A percentile compares a stretch with the other conserved stretches of the same genome.
Evolutionary conservation across 31 red algal genomes (phyloP).

Genomic region (Bonnemaisonia californica): DNA sequence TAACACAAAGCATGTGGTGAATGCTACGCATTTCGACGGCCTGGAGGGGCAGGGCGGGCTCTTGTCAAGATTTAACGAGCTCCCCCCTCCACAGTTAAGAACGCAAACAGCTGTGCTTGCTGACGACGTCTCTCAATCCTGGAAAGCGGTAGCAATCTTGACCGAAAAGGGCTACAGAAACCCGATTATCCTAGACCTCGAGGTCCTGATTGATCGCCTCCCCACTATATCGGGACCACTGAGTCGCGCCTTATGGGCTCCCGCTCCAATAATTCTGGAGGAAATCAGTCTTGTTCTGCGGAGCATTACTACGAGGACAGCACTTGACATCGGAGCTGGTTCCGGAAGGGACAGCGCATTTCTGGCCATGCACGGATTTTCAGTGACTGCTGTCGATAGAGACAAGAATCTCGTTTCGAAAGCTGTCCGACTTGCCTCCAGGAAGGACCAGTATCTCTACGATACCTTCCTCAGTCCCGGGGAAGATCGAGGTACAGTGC

Average conservation of each 20-base stretch:
- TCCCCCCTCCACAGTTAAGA: conserved; percentile 21
- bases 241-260: conserved; percentile 34
- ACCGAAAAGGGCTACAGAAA: conserved; percentile 3
- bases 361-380: conserved; percentile 16
- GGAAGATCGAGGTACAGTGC: conserved; percentile 3
- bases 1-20: background rate
- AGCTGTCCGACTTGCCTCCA: background rate
- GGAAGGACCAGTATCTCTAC: background rate
- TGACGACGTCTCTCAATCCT: background rate
- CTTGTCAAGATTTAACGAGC: conserved; percentile 23
- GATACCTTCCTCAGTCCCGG: background rate
- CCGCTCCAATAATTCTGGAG: conserved; percentile 26
- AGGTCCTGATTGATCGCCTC: background rate
- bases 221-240: background rate
- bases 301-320: conserved; percentile 3
- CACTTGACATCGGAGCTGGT: conserved; percentile 47
- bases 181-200: background rate
- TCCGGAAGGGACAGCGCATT: conserved; percentile 39
- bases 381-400: conserved; percentile 41
- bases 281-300: conserved; percentile 1
- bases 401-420: conserved; percentile 29
- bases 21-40: conserved; percentile 39
- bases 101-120: conserved; percentile 11
- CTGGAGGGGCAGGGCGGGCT: background rate
- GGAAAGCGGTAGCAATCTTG: background rate